These are phyloP conservation scores for Camillea tinctor DNA, from an alignment of 2,329 filamentous ascomycete species.

Conservation along the genomic window DNA sequence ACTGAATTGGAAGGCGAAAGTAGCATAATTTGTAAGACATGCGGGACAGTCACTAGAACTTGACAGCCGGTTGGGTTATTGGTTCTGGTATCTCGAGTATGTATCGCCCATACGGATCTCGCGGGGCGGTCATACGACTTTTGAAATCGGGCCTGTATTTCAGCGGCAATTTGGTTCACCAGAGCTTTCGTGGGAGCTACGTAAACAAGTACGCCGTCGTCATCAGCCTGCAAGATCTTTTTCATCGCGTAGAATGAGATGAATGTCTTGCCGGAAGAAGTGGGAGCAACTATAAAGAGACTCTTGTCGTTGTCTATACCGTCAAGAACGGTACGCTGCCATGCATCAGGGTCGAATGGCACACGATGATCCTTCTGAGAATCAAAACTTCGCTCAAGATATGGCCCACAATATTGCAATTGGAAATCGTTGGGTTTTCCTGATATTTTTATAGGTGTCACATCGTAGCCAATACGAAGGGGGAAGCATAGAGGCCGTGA, in stretches of 20 bases:
- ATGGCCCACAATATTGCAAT: slow-evolving; percentile 66
- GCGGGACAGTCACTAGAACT: slow-evolving; percentile 73
- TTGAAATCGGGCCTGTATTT: slow-evolving; percentile 71
- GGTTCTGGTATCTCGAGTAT: slow-evolving; percentile 72
- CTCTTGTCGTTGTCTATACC: slow-evolving; percentile 69
- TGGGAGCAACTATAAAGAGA: slow-evolving; percentile 74
- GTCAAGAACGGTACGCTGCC: slow-evolving; percentile 74
- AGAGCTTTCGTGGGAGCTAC: slow-evolving; percentile 80
- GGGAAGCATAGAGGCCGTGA: slow-evolving; percentile 12
- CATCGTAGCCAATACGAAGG: slow-evolving; percentile 2
- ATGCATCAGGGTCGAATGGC: slow-evolving; percentile 69
- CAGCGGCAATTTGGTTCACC: slow-evolving; percentile 80
- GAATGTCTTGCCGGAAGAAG: slow-evolving; percentile 78
- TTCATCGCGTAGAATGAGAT: slow-evolving; percentile 85
- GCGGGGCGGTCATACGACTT: slow-evolving; percentile 62
- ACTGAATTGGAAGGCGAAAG: slow-evolving; percentile 63
- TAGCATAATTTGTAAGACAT: slow-evolving; percentile 78
- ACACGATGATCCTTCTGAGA: slow-evolving; percentile 67
- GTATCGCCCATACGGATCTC: slow-evolving; percentile 75
- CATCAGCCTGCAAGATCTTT: slow-evolving; percentile 64
- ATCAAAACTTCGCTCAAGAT: slow-evolving; percentile 72
- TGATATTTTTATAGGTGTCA: background rate
- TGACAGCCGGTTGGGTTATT: slow-evolving; percentile 73
- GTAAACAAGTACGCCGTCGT: slow-evolving; percentile 73
- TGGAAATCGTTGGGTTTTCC: slow-evolving; percentile 54